phyloP scores from a whole-genome alignment of 106 monocot genomes.

The Acorus calamus region DNA sequence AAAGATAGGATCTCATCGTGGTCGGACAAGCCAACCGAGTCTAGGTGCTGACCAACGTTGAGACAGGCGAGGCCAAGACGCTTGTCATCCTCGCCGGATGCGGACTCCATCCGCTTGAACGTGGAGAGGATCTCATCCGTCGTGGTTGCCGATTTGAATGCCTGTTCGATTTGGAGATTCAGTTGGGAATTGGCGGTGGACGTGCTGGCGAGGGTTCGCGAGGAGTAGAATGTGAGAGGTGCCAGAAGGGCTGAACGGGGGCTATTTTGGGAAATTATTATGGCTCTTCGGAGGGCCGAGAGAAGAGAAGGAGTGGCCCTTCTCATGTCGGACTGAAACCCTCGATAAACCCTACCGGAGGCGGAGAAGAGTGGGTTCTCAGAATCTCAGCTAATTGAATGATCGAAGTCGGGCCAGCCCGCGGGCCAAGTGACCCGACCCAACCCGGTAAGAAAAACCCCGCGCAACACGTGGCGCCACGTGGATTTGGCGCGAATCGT shows the following conservation, averaged over 20 bases:
- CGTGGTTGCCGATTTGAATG: slow-evolving; percentile 59
- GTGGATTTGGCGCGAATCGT: not conserved
- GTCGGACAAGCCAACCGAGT: slow-evolving; percentile 21
- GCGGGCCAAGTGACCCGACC: too few species aligned
- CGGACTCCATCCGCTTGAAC: slow-evolving; percentile 39
- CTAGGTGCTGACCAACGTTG: slow-evolving; percentile 44
- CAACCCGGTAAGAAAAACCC: too few species aligned
- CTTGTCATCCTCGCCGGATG: slow-evolving; percentile 24
- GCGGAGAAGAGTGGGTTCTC: too few species aligned
- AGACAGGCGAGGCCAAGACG: slow-evolving; percentile 40
- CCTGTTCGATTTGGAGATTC: slow-evolving; percentile 29
- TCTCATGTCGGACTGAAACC: not conserved
- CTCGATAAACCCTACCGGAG: not conserved
- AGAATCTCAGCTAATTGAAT: too few species aligned
- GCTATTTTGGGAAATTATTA: slow-evolving; percentile 7
- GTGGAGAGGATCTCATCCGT: slow-evolving; percentile 52
- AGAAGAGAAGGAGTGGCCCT: not conserved
- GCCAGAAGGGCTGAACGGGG: not conserved
- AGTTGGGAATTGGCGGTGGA: not conserved
- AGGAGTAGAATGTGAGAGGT: too few species aligned
- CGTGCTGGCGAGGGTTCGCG: too few species aligned
- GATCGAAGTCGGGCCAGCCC: too few species aligned
- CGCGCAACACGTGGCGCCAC: too few species aligned
- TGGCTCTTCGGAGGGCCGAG: not conserved
- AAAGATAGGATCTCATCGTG: slow-evolving; percentile 41